These are phyloP conservation scores for Wickerhamomyces tratensis DNA, from an alignment of 805 yeast genomes.

Conservation along the genomic window DNA sequence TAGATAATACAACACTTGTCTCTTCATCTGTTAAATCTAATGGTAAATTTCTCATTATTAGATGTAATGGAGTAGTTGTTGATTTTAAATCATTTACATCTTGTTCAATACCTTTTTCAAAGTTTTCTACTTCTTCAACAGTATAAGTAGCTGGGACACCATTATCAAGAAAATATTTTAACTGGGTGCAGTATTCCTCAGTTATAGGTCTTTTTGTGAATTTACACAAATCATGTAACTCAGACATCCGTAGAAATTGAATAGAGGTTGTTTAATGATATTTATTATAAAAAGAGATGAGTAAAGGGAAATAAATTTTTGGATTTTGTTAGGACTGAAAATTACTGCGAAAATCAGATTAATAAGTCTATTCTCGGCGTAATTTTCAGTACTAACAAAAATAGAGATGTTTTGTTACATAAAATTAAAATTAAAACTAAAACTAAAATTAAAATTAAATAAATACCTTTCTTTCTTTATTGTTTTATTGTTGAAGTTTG, in stretches of 20 bases:
- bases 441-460: no score
- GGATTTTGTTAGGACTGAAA: neutral
- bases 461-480: no score
- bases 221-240: slow-evolving; percentile 54
- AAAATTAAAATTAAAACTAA: no score
- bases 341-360: neutral
- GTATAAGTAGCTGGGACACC: slow-evolving; percentile 85
- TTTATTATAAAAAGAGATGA: no score
- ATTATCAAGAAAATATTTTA: slow-evolving; percentile 37
- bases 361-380: neutral
- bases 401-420: neutral
- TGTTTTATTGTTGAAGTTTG: no score
- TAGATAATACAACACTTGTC: slow-evolving; percentile 31
- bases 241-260: slow-evolving; percentile 39
- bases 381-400: neutral
- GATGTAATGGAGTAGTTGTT: slow-evolving; percentile 76
- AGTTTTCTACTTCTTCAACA: slow-evolving; percentile 62
- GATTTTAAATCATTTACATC: slow-evolving; percentile 21
- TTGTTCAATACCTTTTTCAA: slow-evolving; percentile 31
- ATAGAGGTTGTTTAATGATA: neutral
- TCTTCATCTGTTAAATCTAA: slow-evolving; percentile 30
- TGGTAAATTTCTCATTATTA: slow-evolving; percentile 46
- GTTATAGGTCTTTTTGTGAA: slow-evolving; percentile 42
- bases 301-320: no score
- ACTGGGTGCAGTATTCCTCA: slow-evolving; percentile 29